These are phyloP conservation scores for Cytospora schulzeri DNA, from an alignment of 2,329 filamentous ascomycete genomes.

Conservation along the genomic window DNA sequence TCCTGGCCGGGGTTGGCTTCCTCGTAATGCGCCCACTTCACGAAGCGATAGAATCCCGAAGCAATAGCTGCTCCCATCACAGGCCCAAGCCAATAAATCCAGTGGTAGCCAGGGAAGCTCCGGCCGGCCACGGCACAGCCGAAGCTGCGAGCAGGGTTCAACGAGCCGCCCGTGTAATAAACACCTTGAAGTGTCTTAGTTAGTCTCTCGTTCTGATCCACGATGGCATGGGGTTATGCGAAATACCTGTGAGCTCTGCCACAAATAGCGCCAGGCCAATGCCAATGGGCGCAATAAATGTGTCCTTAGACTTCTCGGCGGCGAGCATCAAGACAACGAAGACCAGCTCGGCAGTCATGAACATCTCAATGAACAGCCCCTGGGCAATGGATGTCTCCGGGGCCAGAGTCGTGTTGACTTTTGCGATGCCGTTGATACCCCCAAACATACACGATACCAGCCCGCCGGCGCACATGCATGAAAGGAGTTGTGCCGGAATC, in stretches of 20 bases:
- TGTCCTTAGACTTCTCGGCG: conserved; percentile 67
- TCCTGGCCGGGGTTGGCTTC: conserved; percentile 44
- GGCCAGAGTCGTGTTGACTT: conserved; percentile 50
- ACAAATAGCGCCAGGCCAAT: conserved; percentile 69
- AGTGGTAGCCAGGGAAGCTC: conserved; percentile 43
- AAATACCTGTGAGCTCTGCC: conserved; percentile 41
- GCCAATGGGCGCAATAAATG: conserved; percentile 66
- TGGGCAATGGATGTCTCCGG: conserved; percentile 49
- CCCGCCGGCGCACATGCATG: conserved; percentile 56
- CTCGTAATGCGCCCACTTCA: conserved; percentile 48
- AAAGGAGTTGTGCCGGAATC: conserved; percentile 54
- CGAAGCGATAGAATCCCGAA: conserved; percentile 43
- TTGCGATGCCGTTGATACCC: conserved; percentile 46
- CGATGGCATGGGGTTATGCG: no score
- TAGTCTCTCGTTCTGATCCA: not conserved
- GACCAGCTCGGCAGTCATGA: conserved; percentile 60
- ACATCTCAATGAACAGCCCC: conserved; percentile 63
- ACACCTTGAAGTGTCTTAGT: conserved; percentile 33
- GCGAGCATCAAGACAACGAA: conserved; percentile 67
- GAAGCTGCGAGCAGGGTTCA: conserved; percentile 48
- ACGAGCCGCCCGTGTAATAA: conserved; percentile 44
- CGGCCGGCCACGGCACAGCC: conserved; percentile 44
- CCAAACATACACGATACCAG: conserved; percentile 55
- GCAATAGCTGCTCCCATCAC: conserved; percentile 45
- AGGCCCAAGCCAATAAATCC: conserved; percentile 52